These are phyloP conservation scores for Quercus mongolica DNA, from an alignment of 306 rosid species.

Conservation along the genomic window DNA sequence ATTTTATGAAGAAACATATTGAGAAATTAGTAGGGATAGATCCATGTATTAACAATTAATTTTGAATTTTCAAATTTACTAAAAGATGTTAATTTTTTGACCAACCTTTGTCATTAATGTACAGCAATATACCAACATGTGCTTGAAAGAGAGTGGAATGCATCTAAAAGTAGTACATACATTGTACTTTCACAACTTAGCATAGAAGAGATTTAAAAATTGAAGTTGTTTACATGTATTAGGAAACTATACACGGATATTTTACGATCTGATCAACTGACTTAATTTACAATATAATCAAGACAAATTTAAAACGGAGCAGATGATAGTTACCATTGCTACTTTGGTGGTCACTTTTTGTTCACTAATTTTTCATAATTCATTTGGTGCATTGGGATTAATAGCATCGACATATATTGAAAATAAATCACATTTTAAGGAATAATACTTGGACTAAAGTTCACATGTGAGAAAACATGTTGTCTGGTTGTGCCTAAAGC, in stretches of 20 bases:
- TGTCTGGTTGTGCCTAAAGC: not conserved
- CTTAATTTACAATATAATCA: not conserved
- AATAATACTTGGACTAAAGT: too few relatives aligned
- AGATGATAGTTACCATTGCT: not conserved
- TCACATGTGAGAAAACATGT: not conserved
- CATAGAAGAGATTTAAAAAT: not conserved
- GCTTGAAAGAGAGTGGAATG: constrained; percentile 8
- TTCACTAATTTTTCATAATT: not conserved
- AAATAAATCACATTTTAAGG: too few relatives aligned
- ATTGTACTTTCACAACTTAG: not conserved
- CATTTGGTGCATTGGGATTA: not conserved
- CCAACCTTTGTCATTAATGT: not conserved
- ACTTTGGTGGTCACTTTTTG: not conserved
- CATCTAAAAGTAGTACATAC: not conserved
- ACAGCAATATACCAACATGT: not conserved
- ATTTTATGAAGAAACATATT: not conserved
- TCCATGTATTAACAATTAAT: not conserved
- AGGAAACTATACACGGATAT: not conserved
- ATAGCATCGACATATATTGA: too few relatives aligned
- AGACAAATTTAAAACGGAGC: not conserved
- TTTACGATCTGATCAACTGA: not conserved
- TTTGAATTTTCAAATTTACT: not conserved
- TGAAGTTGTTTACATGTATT: not conserved
- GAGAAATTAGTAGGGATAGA: not conserved
- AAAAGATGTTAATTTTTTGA: not conserved